These are phyloP conservation scores for Pezicula neosporulosa DNA, from an alignment of 2,329 filamentous ascomycete species.

Conservation along the genomic window DNA sequence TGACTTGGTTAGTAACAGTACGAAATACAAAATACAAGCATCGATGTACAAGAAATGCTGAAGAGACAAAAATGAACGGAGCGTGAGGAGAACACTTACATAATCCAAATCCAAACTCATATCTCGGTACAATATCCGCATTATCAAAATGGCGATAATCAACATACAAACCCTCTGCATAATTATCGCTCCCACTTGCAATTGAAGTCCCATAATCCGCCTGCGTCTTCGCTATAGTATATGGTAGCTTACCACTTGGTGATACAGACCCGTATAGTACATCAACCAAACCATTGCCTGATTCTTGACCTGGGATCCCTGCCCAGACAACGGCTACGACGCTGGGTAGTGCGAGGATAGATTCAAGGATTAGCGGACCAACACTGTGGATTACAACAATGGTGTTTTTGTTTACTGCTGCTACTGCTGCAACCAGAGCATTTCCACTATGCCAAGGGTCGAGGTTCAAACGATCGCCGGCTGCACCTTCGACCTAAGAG, in stretches of 20 bases:
- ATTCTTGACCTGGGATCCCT: conserved; percentile 58
- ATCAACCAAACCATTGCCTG: conserved; percentile 56
- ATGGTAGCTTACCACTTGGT: conserved; percentile 43
- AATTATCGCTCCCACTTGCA: conserved; percentile 28
- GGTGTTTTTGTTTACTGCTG: conserved; percentile 55
- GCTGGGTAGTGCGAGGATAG: conserved; percentile 58
- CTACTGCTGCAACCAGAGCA: conserved; percentile 51
- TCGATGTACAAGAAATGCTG: neutral
- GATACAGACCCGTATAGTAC: conserved; percentile 58
- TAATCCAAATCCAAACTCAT: conserved; percentile 45
- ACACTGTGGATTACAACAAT: conserved; percentile 64
- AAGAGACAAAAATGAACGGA: neutral
- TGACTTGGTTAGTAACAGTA: too few relatives aligned
- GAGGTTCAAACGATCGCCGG: conserved; percentile 60
- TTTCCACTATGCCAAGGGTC: conserved; percentile 55
- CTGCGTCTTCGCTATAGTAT: conserved; percentile 56
- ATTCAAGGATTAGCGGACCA: conserved; percentile 54
- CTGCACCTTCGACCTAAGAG: conserved; percentile 24
- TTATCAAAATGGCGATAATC: conserved; percentile 52
- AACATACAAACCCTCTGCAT: conserved; percentile 43
- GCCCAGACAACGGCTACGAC: conserved; percentile 60
- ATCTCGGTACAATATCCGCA: conserved; percentile 29
- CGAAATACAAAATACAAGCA: neutral
- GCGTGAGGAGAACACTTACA: conserved; percentile 17
- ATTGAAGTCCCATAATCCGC: conserved; percentile 41